Conservation (phyloP, 2,329 filamentous ascomycete species). For the Huntiella bhutanensis region DNA sequence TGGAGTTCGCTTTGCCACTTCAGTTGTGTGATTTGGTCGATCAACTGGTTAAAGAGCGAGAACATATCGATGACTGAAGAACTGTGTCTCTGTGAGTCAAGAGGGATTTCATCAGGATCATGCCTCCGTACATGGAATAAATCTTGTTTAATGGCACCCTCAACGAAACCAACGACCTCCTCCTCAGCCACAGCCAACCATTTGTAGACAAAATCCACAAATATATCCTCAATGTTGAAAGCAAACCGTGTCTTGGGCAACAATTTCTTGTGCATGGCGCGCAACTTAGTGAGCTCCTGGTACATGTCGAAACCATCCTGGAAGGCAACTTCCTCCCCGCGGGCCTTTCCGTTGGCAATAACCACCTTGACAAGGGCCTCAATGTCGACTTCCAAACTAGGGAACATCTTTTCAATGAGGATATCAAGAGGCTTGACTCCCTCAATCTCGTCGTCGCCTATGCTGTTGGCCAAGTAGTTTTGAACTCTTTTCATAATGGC, state of each 20-base stretch:
- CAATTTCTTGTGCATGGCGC: conserved; percentile 57
- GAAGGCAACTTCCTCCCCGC: conserved; percentile 58
- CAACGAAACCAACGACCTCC: conserved; percentile 67
- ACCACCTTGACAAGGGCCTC: conserved; percentile 70
- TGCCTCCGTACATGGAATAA: conserved; percentile 58
- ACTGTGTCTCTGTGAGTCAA: conserved; percentile 75
- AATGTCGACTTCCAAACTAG: conserved; percentile 77
- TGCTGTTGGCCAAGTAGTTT: conserved; percentile 63
- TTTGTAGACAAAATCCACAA: conserved; percentile 88
- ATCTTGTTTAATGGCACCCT: conserved; percentile 81
- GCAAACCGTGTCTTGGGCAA: conserved; percentile 59
- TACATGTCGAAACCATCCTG: conserved; percentile 92
- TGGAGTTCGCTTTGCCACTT: conserved; percentile 89
- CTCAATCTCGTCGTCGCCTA: conserved; percentile 52
- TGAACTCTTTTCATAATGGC: conserved; percentile 75
- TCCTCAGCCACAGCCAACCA: conserved; percentile 73
- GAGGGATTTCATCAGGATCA: conserved; percentile 40
- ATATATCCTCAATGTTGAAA: conserved; percentile 69
- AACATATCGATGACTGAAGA: conserved; percentile 88
- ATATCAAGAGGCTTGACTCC: conserved; percentile 48
- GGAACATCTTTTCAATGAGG: conserved; percentile 66
- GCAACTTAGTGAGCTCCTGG: conserved; percentile 68
- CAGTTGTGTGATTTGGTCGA: conserved; percentile 69
- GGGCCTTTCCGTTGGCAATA: conserved; percentile 49
- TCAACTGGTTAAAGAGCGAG: conserved; percentile 77